These are phyloP conservation scores for Taiozyma sp. DNA, from an alignment of 1,139 yeast species.

Conservation along the genomic window DNA sequence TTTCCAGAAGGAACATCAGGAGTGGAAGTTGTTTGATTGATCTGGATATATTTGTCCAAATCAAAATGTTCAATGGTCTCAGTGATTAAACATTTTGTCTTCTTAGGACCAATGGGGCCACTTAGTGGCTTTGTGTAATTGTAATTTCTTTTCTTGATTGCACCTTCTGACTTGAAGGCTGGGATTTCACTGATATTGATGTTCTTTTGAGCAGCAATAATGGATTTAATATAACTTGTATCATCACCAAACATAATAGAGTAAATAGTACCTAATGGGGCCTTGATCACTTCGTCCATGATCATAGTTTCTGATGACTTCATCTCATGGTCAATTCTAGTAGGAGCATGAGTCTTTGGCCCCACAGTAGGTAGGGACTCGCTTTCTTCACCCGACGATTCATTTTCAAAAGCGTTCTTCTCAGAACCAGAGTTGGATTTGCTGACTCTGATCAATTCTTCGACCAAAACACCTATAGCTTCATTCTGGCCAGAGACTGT, in stretches of 20 bases:
- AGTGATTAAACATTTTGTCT: constrained; percentile 75
- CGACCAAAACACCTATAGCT: constrained; percentile 43
- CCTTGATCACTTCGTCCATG: constrained; percentile 54
- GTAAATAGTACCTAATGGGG: constrained; percentile 81
- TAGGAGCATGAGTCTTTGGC: constrained; percentile 53
- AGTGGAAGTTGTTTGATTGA: constrained; percentile 66
- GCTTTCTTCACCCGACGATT: constrained; percentile 18
- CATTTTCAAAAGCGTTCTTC: constrained; percentile 5
- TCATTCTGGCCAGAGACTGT: constrained; percentile 62
- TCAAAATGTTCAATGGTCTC: constrained; percentile 69
- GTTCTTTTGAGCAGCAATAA: constrained; percentile 68
- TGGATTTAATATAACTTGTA: constrained; percentile 46
- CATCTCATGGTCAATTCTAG: constrained; percentile 45
- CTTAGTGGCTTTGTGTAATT: constrained; percentile 75
- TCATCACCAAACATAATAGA: constrained; percentile 72
- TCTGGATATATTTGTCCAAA: constrained; percentile 48
- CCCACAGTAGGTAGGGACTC: constrained; percentile 39
- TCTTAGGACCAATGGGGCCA: constrained; percentile 92
- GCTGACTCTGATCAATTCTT: constrained; percentile 33
- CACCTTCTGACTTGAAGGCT: constrained; percentile 32
- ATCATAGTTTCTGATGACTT: constrained; percentile 60
- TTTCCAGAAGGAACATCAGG: constrained; percentile 97
- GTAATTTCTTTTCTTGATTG: constrained; percentile 49
- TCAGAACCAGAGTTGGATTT: neutral
- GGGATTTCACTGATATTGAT: constrained; percentile 60